Base-by-base conservation (phyloP, 2,329 filamentous ascomycete species). In the Colletotrichum theobromicola region DNA sequence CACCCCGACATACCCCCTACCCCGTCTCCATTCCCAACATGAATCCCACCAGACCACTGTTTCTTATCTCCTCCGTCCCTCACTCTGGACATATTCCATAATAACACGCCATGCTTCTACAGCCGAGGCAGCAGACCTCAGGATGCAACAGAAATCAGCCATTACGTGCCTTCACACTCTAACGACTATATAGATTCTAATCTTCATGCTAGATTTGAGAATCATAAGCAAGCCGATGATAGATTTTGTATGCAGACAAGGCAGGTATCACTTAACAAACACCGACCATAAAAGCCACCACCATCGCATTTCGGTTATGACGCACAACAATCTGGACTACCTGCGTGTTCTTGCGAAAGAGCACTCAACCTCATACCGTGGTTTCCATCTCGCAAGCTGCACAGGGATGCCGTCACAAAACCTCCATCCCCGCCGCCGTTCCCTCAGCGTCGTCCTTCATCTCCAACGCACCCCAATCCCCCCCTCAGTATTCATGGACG, bases 31-130 rank as follows among this genome's bases (percentile, higher is more conserved):
- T 1, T 13, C 3, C 42, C 42, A 2, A 18, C 0, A 13, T 4
- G 24, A 7, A 10, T 7, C 0, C 3, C 6, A 50, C 42, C n/a
- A 13, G 6, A 4, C n/a, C 42, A 0, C 13, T n/a, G 42, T 50
- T n/a, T 10, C 0, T 0, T n/a, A 7, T 50, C 42, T 50, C 42
- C 12, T n/a, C 7, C 42, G 24, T 50, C 5, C 42, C 2, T 50
- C 4, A 21, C 42, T 21, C 2, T 21, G n/a, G 0, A 0, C 5
- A 6, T 50, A 50, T 50, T 50, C 42, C 0, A 21, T 0, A 0
- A 6, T 12, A 46, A 46, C 16, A 0, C n/a, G 12, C 3, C 9
- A 0, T 2, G 5, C 37, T 46, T 18, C 9, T 1, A 42, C 0
- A 10, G 6, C 4, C 37, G 10, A 9, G n/a, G 4, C 37, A 18